Percentiles rank a stretch among this genome's conserved stretches.
These are phyloP conservation scores for Barnettozyma salicaria DNA, from an alignment of 805 yeast species.

Conservation along the genomic window DNA sequence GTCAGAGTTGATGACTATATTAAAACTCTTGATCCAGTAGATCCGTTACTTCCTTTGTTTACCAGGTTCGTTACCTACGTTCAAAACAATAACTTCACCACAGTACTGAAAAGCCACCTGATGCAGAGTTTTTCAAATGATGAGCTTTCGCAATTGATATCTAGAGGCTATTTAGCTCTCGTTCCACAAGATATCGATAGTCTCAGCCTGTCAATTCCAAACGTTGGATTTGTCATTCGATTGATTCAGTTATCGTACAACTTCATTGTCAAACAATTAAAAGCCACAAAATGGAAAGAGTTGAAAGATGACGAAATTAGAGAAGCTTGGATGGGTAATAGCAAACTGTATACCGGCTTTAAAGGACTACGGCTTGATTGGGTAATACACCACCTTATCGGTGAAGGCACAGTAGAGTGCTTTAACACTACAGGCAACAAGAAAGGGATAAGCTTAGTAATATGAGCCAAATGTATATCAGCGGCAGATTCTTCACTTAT, in stretches of 20 bases:
- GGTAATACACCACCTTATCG: conserved; percentile 45
- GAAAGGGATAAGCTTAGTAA: conserved; percentile 3
- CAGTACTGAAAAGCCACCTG: conserved; percentile 1
- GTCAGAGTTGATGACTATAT: conserved; percentile 25
- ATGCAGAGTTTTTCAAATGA: conserved; percentile 11
- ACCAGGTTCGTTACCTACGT: conserved; percentile 5
- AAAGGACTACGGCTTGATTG: conserved; percentile 46
- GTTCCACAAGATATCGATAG: conserved; percentile 34
- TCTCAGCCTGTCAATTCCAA: conserved; percentile 42
- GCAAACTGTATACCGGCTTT: conserved; percentile 39
- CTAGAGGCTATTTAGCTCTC: conserved; percentile 39
- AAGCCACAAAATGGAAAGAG: conserved; percentile 37
- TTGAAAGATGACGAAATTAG: conserved; percentile 36
- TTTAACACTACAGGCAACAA: conserved; percentile 46
- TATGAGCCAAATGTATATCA: too few relatives aligned
- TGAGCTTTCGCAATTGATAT: conserved; percentile 31
- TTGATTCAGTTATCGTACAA: conserved; percentile 38
- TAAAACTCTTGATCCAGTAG: neutral
- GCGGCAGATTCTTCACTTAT: neutral
- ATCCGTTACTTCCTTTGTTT: neutral
- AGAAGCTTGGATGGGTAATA: conserved; percentile 42
- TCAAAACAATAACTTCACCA: neutral
- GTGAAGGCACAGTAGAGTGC: conserved; percentile 46
- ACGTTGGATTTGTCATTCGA: conserved; percentile 43
- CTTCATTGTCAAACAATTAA: conserved; percentile 37